A percentile compares a stretch with the other conserved stretches of the same genome.
phyloP scores from a whole-genome alignment of 768 basidiomycete genomes.

The Termitomyces sp. region DNA sequence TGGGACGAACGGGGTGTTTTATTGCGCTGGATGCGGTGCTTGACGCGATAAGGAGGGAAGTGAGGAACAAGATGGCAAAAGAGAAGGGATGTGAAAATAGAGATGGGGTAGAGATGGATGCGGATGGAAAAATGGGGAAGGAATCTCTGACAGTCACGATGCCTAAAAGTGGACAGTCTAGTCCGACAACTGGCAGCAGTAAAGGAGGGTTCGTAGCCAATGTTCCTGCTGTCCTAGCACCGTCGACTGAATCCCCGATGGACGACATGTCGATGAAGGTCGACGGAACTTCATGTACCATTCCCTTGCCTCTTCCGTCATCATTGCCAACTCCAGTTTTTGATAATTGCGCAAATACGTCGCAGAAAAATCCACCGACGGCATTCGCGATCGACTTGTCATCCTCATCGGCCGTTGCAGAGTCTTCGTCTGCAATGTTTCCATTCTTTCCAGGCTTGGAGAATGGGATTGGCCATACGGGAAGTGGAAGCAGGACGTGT shows the following conservation, averaged over 20 bases:
- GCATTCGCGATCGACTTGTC: not conserved
- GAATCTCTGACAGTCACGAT: not conserved
- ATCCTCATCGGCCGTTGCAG: not conserved
- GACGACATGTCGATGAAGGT: not conserved
- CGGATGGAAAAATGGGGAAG: conserved; percentile 16
- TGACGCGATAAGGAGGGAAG: conserved; percentile 63
- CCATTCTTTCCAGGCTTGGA: not conserved
- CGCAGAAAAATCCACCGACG: not conserved
- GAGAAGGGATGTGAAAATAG: not conserved
- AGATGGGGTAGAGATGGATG: conserved; percentile 23
- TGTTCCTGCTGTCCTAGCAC: too few relatives aligned
- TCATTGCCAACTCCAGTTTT: not conserved
- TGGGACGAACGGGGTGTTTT: conserved; percentile 92
- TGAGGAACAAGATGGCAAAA: conserved; percentile 23
- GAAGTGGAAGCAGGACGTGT: not conserved
- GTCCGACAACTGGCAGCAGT: not conserved
- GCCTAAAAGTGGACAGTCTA: not conserved
- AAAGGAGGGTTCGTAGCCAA: too few relatives aligned
- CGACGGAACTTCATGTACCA: not conserved
- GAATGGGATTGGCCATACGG: not conserved
- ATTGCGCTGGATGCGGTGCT: conserved; percentile 87
- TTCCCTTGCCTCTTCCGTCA: too few relatives aligned
- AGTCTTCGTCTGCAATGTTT: not conserved
- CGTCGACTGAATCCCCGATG: not conserved
- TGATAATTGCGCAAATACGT: not conserved